phyloP scores from a whole-genome alignment of 2,329 filamentous ascomycete species.

The Ophiognomonia clavigignenti-juglandacearum region DNA sequence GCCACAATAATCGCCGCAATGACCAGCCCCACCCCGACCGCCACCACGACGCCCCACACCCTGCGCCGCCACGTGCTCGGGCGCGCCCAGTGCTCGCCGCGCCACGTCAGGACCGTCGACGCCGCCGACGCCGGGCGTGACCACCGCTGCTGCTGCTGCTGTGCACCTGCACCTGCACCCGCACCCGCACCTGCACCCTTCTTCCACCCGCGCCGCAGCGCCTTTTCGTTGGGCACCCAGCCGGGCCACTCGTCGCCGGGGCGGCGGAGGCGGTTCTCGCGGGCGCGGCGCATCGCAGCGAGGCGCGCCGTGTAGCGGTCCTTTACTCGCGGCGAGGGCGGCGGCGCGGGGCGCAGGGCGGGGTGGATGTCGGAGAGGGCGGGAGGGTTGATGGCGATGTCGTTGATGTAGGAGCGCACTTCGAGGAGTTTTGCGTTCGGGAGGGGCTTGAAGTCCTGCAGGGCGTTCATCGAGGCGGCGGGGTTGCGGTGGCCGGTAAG shows the following conservation, averaged over 20 bases:
- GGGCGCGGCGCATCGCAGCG: conserved; percentile 6
- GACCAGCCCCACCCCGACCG: conserved; percentile 30
- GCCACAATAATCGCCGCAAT: conserved; percentile 44
- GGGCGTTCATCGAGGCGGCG: not conserved
- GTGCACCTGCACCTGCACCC: too few relatives aligned
- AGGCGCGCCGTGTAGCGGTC: conserved; percentile 5
- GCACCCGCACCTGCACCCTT: too few relatives aligned
- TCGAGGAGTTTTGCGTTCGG: conserved; percentile 5
- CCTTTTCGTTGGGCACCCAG: not conserved
- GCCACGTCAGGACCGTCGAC: too few relatives aligned
- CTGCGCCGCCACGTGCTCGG: conserved; percentile 46
- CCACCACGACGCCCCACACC: conserved; percentile 39
- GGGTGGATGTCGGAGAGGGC: too few relatives aligned
- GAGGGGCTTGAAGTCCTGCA: conserved; percentile 4
- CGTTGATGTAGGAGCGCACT: conserved; percentile 1
- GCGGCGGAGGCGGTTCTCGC: not conserved
- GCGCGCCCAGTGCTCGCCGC: not conserved
- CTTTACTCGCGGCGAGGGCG: conserved; percentile 4
- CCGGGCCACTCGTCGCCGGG: not conserved
- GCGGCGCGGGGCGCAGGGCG: not conserved
- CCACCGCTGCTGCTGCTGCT: not conserved
- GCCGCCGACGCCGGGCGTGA: too few relatives aligned
- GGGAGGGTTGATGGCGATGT: too few relatives aligned
- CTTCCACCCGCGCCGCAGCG: not conserved
- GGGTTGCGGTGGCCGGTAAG: not conserved